Conservation (phyloP, 2,329 filamentous ascomycete genomes). For the Colletotrichum sp. region DNA sequence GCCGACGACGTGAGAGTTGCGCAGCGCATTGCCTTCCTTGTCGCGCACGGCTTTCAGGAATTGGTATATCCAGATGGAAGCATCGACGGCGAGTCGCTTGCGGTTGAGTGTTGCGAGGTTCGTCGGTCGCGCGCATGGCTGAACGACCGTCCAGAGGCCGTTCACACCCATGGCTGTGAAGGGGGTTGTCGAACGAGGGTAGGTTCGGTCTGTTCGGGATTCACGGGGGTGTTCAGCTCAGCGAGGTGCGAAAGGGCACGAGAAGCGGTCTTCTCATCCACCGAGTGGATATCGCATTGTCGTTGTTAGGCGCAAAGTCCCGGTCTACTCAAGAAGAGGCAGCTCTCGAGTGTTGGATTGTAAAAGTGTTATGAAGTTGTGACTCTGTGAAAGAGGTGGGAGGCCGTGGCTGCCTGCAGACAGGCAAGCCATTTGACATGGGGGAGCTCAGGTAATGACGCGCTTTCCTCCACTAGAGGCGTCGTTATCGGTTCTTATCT, state of each 20-base stretch:
- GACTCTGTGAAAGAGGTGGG: slow-evolving; percentile 2
- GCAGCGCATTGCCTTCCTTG: slow-evolving; percentile 95
- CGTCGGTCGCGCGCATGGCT: slow-evolving; percentile 93
- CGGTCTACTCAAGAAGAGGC: neutral
- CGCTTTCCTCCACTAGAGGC: slow-evolving; percentile 5
- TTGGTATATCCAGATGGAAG: slow-evolving; percentile 99
- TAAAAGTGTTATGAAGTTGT: neutral
- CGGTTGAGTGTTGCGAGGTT: slow-evolving; percentile 96
- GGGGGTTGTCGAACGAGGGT: neutral
- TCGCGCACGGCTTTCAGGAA: slow-evolving; percentile 98
- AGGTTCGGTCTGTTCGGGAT: neutral
- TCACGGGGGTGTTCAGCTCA: slow-evolving; percentile 11
- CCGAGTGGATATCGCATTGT: slow-evolving; percentile 2
- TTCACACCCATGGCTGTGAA: slow-evolving; percentile 86
- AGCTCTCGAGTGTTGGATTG: neutral
- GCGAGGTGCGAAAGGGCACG: neutral
- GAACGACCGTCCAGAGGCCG: slow-evolving; percentile 94
- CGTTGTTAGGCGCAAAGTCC: neutral
- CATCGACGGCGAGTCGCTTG: slow-evolving; percentile 95
- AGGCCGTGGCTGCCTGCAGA: neutral
- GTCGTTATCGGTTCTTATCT: slow-evolving; percentile 15
- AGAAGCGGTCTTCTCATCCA: slow-evolving; percentile 22
- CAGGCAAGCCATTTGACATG: neutral
- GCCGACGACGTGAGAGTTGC: slow-evolving; percentile 94
- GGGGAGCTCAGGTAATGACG: slow-evolving; percentile 15